phyloP scores from a whole-genome alignment of 345 rosid species.

The Excoecaria cochinchinensis region DNA sequence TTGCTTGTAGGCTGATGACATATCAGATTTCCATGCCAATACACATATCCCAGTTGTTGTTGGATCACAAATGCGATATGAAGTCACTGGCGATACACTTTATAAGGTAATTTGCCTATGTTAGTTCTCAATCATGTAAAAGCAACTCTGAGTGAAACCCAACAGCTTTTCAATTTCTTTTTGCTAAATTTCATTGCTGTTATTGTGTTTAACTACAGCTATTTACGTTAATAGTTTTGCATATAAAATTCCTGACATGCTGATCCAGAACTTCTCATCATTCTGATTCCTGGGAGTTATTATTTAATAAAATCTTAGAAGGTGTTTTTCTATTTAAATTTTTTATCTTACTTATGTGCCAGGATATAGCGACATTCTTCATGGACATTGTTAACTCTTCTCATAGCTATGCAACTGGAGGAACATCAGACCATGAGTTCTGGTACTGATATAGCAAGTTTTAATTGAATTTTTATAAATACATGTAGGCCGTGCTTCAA shows the following conservation, averaged over 20 bases:
- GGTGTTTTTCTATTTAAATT: background rate
- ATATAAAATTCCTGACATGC: background rate
- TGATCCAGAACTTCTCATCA: background rate
- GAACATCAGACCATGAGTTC: slow-evolving; percentile 75
- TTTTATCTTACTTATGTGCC: slow-evolving; percentile 17
- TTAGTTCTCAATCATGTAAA: background rate
- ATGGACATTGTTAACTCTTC: slow-evolving; percentile 85
- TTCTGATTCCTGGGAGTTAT: background rate
- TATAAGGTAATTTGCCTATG: slow-evolving; percentile 57
- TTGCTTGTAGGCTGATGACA: slow-evolving; percentile 72
- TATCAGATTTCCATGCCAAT: slow-evolving; percentile 82
- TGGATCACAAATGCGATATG: slow-evolving; percentile 93
- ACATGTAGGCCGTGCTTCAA: background rate
- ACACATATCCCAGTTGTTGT: slow-evolving; percentile 90
- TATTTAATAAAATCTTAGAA: background rate
- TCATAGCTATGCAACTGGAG: slow-evolving; percentile 91
- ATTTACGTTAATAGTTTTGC: background rate
- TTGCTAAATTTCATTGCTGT: background rate
- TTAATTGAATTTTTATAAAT: background rate
- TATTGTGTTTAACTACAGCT: background rate
- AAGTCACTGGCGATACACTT: slow-evolving; percentile 82
- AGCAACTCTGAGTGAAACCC: slow-evolving; percentile 1
- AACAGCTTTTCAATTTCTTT: background rate
- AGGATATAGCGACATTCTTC: slow-evolving; percentile 73
- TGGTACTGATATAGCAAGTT: slow-evolving; percentile 52